Evolutionary conservation across 805 yeast species (phyloP), one percentile per base, ranked within the genome.

Genomic region (Yamadazyma akitaensis): DNA sequence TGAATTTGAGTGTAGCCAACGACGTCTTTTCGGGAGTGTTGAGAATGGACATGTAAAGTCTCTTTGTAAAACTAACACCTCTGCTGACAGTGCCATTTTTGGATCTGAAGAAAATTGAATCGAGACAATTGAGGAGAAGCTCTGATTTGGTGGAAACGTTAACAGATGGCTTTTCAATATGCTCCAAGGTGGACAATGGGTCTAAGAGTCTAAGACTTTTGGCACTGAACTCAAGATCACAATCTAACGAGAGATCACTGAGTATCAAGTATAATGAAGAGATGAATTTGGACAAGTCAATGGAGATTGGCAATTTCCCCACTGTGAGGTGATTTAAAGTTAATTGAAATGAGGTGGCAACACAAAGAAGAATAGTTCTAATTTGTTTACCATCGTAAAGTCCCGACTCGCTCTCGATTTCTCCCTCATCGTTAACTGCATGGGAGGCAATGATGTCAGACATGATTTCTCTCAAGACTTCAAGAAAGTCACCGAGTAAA

Each of bases 121-220:
- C 96, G 35, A 92, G 71, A 36, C 91, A 82, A 50, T 84, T 77
- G 44, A 92, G 71, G 17, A 90, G 67, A 58, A 94, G 69, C 62
- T 94, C 98, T 16, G 95, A 84, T 55, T 88, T 90, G 5, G 97
- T 91, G 1, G 96, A 81, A 2, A 90, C 85, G 60, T 89, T 88
- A 35, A 90, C 96, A 1, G 88, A 75, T 3, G 92, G 90, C 56
- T 80, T 81, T 34, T 67, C 66, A 28, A 70, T 53, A 40, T 68
- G 63, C 11, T 68, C 66, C 5, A 60, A 39, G 2, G 50, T 51
- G 9, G 76, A 65, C 31, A 84, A 67, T 8, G 96, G 96, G 64
- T 91, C 97, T 9, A 87, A 82, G 42, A 89, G 69, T 56, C 96
- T 79, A 37, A 90, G 65, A 0, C 95, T 74, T 62, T 86, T 88